A percentile compares a stretch with the other conserved stretches of the same genome.
These are phyloP conservation scores for Hypoxylon sp. DNA, from an alignment of 2,329 filamentous ascomycete species.

Conservation along the genomic window DNA sequence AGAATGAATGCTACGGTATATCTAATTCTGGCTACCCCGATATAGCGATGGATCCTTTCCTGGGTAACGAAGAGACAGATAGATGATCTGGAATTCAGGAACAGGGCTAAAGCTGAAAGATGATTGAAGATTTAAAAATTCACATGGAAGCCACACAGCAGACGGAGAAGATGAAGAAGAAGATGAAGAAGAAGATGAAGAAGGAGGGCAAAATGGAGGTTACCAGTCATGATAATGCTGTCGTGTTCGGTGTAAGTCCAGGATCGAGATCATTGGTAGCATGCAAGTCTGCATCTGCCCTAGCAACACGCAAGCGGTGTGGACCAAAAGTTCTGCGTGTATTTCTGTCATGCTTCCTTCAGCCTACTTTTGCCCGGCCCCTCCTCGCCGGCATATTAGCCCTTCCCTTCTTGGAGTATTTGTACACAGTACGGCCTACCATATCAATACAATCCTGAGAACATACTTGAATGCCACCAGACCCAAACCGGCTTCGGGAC, in stretches of 20 bases:
- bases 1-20: conserved; percentile 11
- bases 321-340: conserved; percentile 22
- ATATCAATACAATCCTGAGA: conserved; percentile 26
- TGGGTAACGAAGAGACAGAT: too few species aligned
- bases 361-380: conserved; percentile 16
- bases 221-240: conserved; percentile 31
- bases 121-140: conserved; percentile 5
- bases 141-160: conserved; percentile 8
- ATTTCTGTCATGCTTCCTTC: conserved; percentile 10
- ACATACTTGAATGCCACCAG: conserved; percentile 28
- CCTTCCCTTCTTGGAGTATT: conserved; percentile 19
- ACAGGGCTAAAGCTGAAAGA: conserved; percentile 7
- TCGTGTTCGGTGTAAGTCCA: conserved; percentile 40
- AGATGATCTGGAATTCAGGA: conserved; percentile 5
- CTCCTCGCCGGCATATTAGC: conserved; percentile 16
- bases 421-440: conserved; percentile 34
- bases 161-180: conserved; percentile 4
- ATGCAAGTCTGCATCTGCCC: conserved; percentile 26
- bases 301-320: conserved; percentile 30
- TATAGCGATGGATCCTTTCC: conserved; percentile 13
- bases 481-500: conserved; percentile 16
- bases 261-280: conserved; percentile 31
- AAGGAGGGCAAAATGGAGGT: conserved; percentile 5
- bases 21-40: conserved; percentile 17
- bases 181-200: background rate